These are phyloP conservation scores for Cladobotryum mycophilum DNA, from an alignment of 2,329 filamentous ascomycete species.

Conservation along the genomic window DNA sequence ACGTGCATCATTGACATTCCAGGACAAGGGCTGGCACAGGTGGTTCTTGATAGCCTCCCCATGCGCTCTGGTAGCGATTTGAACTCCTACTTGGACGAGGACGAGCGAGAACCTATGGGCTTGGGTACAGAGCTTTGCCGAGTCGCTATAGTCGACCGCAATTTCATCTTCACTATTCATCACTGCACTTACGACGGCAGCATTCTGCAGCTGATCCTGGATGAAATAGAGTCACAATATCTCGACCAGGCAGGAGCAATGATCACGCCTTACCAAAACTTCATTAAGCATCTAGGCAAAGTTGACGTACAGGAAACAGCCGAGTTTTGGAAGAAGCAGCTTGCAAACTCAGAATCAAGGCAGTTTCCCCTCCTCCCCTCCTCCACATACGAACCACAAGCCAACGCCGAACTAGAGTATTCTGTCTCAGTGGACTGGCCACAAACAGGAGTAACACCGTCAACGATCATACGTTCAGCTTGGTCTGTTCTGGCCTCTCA, in stretches of 20 bases:
- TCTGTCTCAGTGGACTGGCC: neutral
- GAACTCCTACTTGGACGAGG: neutral
- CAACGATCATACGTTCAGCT: slow-evolving; percentile 3
- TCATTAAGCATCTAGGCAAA: slow-evolving; percentile 2
- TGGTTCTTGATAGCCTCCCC: neutral
- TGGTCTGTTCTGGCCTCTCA: slow-evolving; percentile 4
- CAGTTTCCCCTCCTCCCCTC: slow-evolving; percentile 1
- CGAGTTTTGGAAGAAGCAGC: slow-evolving; percentile 2
- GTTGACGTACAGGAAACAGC: neutral
- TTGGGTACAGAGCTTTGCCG: slow-evolving; percentile 4
- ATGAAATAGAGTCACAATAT: slow-evolving; percentile 3
- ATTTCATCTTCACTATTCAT: slow-evolving; percentile 9
- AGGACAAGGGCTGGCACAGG: slow-evolving; percentile 2
- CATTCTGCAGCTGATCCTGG: slow-evolving; percentile 2
- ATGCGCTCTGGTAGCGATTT: no score
- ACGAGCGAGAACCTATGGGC: slow-evolving; percentile 6
- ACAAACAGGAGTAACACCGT: neutral
- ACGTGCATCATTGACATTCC: slow-evolving; percentile 4
- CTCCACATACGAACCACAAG: slow-evolving; percentile 1
- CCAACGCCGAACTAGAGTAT: neutral
- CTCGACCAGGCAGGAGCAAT: neutral
- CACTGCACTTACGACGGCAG: slow-evolving; percentile 6
- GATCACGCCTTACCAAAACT: slow-evolving; percentile 2
- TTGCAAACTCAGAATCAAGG: slow-evolving; percentile 1
- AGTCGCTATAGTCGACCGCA: neutral